Conservation (phyloP, 2,329 filamentous ascomycete genomes). For the Fusarium protoensiforme region DNA sequence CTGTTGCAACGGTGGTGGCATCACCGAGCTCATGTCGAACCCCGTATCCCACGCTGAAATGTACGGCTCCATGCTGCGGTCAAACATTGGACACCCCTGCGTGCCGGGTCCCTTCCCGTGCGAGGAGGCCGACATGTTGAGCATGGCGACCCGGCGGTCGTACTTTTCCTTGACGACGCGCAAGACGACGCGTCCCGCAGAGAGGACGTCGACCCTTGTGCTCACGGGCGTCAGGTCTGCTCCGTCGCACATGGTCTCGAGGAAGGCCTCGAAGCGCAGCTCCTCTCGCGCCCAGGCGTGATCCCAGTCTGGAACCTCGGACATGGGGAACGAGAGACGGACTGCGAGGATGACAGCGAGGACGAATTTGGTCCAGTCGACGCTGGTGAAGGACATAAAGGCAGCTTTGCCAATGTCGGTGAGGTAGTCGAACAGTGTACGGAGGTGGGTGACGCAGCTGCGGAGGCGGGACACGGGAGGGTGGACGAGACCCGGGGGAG, state of each 20-base stretch:
- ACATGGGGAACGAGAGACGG: slow-evolving; percentile 59
- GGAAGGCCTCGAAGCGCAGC: slow-evolving; percentile 53
- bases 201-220: slow-evolving; percentile 54
- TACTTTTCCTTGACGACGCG: slow-evolving; percentile 60
- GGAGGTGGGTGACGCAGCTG: slow-evolving; percentile 40
- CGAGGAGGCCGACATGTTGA: slow-evolving; percentile 23
- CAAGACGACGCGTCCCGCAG: slow-evolving; percentile 59
- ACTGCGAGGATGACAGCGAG: slow-evolving; percentile 54
- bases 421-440: slow-evolving; percentile 49
- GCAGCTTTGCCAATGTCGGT: slow-evolving; percentile 43
- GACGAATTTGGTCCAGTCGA: slow-evolving; percentile 59
- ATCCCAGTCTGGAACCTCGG: slow-evolving; percentile 50
- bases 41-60: slow-evolving; percentile 58
- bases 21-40: slow-evolving; percentile 32
- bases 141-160: slow-evolving; percentile 51
- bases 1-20: not conserved
- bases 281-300: slow-evolving; percentile 52
- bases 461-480: slow-evolving; percentile 36
- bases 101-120: not conserved
- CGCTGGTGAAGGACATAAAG: slow-evolving; percentile 52
- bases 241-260: slow-evolving; percentile 49
- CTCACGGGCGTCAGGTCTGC: slow-evolving; percentile 36
- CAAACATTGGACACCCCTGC: slow-evolving; percentile 62
- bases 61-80: slow-evolving; percentile 60
- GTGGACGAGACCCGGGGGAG: slow-evolving; percentile 13